Conservation (phyloP, 1,284 basidiomycete species). For the Xerocomus minutiporus region DNA sequence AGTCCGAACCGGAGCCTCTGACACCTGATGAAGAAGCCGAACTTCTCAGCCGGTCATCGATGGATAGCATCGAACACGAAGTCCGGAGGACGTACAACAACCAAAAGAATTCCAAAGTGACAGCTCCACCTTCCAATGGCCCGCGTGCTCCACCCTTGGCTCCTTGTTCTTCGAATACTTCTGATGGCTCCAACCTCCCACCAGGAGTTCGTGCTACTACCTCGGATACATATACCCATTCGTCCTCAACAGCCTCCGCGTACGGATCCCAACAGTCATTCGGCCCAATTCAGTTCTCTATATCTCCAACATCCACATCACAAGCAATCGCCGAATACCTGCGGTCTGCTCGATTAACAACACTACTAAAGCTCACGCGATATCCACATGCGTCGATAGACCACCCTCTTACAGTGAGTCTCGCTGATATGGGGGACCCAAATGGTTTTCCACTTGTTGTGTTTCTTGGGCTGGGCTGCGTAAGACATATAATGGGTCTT, state of each 20-base stretch:
- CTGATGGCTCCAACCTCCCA: constrained; percentile 27
- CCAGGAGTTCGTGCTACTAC: constrained; percentile 14
- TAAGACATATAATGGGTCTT: constrained; percentile 88
- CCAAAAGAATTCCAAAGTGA: constrained; percentile 46
- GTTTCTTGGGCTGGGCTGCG: constrained; percentile 91
- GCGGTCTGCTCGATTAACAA: constrained; percentile 80
- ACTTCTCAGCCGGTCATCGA: constrained; percentile 67
- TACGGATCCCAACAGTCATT: constrained; percentile 43
- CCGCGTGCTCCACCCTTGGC: constrained; percentile 24
- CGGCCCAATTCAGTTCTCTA: constrained; percentile 41
- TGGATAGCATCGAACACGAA: constrained; percentile 81
- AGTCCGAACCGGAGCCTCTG: constrained; percentile 45
- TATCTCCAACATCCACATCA: constrained; percentile 46
- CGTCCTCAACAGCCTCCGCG: constrained; percentile 44
- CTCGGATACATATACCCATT: constrained; percentile 19
- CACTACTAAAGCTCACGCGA: constrained; percentile 71
- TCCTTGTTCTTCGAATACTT: constrained; percentile 26
- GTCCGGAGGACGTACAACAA: constrained; percentile 62
- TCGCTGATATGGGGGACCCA: constrained; percentile 85
- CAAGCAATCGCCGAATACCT: constrained; percentile 81
- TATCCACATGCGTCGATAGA: constrained; percentile 73
- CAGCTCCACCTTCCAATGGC: constrained; percentile 29
- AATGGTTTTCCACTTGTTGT: constrained; percentile 84
- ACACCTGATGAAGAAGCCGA: constrained; percentile 56
- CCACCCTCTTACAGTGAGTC: constrained; percentile 77